Percentiles rank a stretch among this genome's conserved stretches.
phyloP scores from a whole-genome alignment of 768 basidiomycete genomes.

The Tricholoma saponaceum region DNA sequence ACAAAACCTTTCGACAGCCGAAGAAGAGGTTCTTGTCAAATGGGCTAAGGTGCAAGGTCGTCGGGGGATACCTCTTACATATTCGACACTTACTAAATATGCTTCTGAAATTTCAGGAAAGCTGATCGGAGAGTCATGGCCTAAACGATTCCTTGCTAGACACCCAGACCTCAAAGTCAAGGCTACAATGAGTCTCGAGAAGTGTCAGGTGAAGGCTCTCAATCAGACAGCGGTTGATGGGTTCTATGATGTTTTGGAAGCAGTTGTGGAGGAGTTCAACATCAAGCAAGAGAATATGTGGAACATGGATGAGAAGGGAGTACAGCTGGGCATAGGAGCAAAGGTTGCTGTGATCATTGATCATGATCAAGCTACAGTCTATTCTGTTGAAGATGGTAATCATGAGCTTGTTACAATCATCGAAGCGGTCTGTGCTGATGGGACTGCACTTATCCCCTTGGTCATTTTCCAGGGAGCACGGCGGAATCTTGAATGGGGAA shows the following conservation, averaged over 20 bases:
- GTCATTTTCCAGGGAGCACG: conserved; percentile 34
- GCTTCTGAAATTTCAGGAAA: conserved; percentile 11
- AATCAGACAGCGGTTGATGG: background rate
- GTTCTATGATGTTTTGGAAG: background rate
- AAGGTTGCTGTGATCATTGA: conserved; percentile 11
- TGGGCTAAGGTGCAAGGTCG: conserved; percentile 20
- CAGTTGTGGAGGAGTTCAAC: background rate
- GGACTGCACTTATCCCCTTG: conserved; percentile 27
- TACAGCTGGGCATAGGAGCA: conserved; percentile 21
- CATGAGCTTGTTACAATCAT: conserved; percentile 44
- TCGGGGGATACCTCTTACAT: conserved; percentile 12
- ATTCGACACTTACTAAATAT: background rate
- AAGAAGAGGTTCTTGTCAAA: conserved; percentile 17
- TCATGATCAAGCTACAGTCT: conserved; percentile 9
- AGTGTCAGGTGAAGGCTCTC: background rate
- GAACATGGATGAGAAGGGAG: conserved; percentile 21
- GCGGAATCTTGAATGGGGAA: conserved; percentile 6
- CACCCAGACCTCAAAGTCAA: conserved; percentile 16
- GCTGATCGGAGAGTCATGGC: conserved; percentile 14
- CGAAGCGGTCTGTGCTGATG: conserved; percentile 40
- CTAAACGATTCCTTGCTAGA: conserved; percentile 10
- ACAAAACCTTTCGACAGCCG: conserved; percentile 7
- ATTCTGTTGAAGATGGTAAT: conserved; percentile 24
- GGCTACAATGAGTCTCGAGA: background rate
- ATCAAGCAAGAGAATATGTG: background rate